Percentiles rank a stretch among this genome's conserved stretches.
These are phyloP conservation scores for Kondoa malvinella DNA, from an alignment of 768 basidiomycete genomes.

Conservation along the genomic window DNA sequence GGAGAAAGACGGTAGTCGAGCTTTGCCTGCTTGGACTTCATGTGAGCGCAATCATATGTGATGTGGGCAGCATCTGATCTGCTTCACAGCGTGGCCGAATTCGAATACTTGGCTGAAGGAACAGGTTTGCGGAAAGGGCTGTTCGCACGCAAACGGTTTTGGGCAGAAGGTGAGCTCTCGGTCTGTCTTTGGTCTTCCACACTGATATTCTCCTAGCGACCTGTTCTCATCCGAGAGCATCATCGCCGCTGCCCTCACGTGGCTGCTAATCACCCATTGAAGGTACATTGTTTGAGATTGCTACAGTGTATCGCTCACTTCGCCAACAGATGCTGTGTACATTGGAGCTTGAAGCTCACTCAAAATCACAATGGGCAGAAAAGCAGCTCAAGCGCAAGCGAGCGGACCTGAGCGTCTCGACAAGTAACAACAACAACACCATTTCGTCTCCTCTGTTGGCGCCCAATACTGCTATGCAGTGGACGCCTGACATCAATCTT, in stretches of 20 bases:
- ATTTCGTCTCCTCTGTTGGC: too few species aligned
- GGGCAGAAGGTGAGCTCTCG: not conserved
- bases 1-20: slow-evolving; percentile 16
- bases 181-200: not conserved
- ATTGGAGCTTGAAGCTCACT: slow-evolving; percentile 14
- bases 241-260: slow-evolving; percentile 18
- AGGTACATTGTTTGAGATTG: not conserved
- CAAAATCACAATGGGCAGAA: slow-evolving; percentile 1
- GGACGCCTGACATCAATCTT: too few species aligned
- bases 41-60: slow-evolving; percentile 12
- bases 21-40: slow-evolving; percentile 16
- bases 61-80: not conserved
- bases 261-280: slow-evolving; percentile 15
- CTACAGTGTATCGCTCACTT: not conserved
- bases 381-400: slow-evolving; percentile 1
- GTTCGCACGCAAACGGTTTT: slow-evolving; percentile 14
- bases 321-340: slow-evolving; percentile 10
- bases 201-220: slow-evolving; percentile 9
- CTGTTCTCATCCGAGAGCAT: slow-evolving; percentile 17
- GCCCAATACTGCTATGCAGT: too few species aligned
- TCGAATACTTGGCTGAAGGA: slow-evolving; percentile 13
- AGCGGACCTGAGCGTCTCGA: slow-evolving; percentile 4
- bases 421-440: too few species aligned
- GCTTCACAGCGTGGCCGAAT: not conserved
- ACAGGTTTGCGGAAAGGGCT: slow-evolving; percentile 15